Conservation (phyloP, 176 grass and related monocot genomes). For the Eleusine indica region DNA sequence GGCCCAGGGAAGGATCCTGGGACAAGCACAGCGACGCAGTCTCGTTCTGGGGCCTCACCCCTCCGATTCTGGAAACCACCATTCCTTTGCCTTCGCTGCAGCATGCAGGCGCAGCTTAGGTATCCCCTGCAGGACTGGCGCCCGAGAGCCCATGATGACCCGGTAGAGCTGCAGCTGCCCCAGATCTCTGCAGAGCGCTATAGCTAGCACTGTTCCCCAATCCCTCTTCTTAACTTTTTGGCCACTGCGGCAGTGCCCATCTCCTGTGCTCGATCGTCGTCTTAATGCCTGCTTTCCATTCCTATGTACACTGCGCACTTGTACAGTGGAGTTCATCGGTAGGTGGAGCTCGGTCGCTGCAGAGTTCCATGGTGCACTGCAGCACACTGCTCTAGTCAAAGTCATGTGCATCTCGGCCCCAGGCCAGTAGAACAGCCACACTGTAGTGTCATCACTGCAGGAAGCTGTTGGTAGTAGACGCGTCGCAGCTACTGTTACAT, state of each 20-base stretch:
- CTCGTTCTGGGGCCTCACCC: constrained; percentile 65
- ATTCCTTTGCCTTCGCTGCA: constrained; percentile 56
- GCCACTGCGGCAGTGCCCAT: not conserved
- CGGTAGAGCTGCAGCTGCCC: not conserved
- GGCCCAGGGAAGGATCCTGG: constrained; percentile 68
- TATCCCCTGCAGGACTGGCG: not conserved
- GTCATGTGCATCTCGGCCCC: not conserved
- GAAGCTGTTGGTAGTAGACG: not conserved
- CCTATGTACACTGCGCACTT: constrained; percentile 20
- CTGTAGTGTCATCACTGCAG: not conserved
- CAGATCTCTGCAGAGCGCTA: no score
- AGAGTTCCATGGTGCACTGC: constrained; percentile 13
- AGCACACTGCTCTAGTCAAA: constrained; percentile 18
- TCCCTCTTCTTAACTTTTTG: not conserved
- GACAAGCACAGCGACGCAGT: constrained; percentile 49
- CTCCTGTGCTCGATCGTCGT: constrained; percentile 14
- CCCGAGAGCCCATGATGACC: constrained; percentile 6
- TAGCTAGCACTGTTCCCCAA: constrained; percentile 10
- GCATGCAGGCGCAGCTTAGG: constrained; percentile 4
- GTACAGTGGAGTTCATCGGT: constrained; percentile 48
- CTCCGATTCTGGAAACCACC: constrained; percentile 87
- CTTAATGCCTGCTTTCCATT: constrained; percentile 28
- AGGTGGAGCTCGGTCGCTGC: constrained; percentile 35
- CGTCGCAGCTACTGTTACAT: constrained; percentile 5
- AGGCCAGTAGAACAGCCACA: not conserved